Evolutionary conservation across 2,329 filamentous ascomycete species (phyloP).

Genomic region (Meredithiella fracta): DNA sequence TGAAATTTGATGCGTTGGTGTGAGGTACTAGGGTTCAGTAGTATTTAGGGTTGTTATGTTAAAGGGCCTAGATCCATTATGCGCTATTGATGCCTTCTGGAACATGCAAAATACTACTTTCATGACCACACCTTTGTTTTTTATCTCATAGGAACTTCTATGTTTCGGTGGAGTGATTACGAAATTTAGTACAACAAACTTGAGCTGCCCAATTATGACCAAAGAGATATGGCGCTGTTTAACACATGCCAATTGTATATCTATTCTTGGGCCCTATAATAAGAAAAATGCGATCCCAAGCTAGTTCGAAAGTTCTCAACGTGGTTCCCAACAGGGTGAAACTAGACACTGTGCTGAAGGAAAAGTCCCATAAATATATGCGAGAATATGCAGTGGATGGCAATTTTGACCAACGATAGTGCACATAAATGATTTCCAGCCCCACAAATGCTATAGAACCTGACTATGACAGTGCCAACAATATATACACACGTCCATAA

Average conservation of each 20-base stretch:
- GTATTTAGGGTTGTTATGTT: not conserved
- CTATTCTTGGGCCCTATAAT: too few relatives aligned
- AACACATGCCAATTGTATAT: too few relatives aligned
- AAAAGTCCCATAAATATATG: not conserved
- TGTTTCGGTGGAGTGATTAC: too few relatives aligned
- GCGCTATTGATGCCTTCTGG: too few relatives aligned
- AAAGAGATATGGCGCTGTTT: too few relatives aligned
- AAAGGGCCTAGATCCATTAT: too few relatives aligned
- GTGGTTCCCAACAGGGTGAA: not conserved
- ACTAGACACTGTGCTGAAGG: not conserved
- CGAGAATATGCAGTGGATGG: not conserved
- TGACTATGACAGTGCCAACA: not conserved
- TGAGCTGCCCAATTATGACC: too few relatives aligned
- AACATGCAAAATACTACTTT: too few relatives aligned
- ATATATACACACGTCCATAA: not conserved
- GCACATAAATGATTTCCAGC: not conserved
- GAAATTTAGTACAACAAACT: too few relatives aligned
- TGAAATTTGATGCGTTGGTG: constrained; percentile 4
- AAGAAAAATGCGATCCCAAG: too few relatives aligned
- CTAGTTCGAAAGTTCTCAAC: not conserved
- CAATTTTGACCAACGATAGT: not conserved
- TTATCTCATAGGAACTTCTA: too few relatives aligned
- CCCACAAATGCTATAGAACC: not conserved
- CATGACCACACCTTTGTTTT: too few relatives aligned
- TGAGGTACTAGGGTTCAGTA: not conserved